phyloP scores from a whole-genome alignment of 306 rosid species.

The Sindora glabra region DNA sequence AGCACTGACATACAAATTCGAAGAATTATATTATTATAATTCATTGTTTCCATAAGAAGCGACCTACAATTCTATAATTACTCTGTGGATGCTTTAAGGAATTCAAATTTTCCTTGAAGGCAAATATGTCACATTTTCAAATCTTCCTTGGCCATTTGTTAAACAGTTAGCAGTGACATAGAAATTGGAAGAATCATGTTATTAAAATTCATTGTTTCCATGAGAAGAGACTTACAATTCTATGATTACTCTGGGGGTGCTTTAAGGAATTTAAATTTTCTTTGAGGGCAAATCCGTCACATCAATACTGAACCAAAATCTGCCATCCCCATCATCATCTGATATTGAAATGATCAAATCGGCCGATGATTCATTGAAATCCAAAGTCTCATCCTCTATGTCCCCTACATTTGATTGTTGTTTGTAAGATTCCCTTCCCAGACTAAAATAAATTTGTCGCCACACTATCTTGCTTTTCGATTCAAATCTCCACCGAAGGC shows the following conservation, averaged over 20 bases:
- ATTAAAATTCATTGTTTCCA: too few relatives aligned
- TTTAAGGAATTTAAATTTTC: too few relatives aligned
- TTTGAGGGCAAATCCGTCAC: too few relatives aligned
- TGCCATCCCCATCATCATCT: slow-evolving; percentile 39
- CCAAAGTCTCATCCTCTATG: not conserved
- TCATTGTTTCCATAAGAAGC: slow-evolving; percentile 82
- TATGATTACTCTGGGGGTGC: too few relatives aligned
- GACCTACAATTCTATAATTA: slow-evolving; percentile 51
- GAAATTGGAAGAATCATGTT: too few relatives aligned
- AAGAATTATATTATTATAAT: slow-evolving; percentile 83
- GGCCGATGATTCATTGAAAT: slow-evolving; percentile 33
- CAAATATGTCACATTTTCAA: slow-evolving; percentile 35
- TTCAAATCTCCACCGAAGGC: not conserved
- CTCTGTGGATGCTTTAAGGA: slow-evolving; percentile 48
- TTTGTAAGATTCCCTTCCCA: not conserved
- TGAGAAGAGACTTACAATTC: too few relatives aligned
- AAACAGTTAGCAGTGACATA: too few relatives aligned
- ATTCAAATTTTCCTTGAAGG: slow-evolving; percentile 28
- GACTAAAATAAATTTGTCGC: slow-evolving; percentile 6
- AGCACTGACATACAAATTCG: slow-evolving; percentile 42
- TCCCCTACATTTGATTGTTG: not conserved
- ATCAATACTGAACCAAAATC: slow-evolving; percentile 68
- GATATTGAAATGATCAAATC: slow-evolving; percentile 72
- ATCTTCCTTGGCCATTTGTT: too few relatives aligned
- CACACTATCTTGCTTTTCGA: slow-evolving; percentile 6